phyloP scores from a whole-genome alignment of 345 rosid species.

The Citrus inodora region DNA sequence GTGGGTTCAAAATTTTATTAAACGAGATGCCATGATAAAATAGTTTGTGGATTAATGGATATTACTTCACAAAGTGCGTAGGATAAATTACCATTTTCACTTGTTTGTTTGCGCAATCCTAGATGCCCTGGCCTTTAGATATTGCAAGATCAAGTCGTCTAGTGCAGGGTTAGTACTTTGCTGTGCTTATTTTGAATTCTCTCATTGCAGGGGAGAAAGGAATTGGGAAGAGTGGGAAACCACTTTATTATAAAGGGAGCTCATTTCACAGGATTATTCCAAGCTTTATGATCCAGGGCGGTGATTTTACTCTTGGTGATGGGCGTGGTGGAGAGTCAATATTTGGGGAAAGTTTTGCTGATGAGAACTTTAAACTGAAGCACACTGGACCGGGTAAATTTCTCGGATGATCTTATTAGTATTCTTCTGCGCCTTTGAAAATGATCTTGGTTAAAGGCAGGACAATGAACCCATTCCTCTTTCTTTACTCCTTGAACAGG shows the following conservation, averaged over 20 bases:
- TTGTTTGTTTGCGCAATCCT: neutral
- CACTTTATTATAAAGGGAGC: slow-evolving; percentile 79
- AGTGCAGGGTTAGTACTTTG: neutral
- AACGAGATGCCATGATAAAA: neutral
- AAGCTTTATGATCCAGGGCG: slow-evolving; percentile 94
- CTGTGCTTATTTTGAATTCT: slow-evolving; percentile 3
- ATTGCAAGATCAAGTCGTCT: neutral
- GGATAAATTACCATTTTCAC: neutral
- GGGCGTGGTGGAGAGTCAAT: slow-evolving; percentile 97
- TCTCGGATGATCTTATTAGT: neutral
- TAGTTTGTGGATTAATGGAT: neutral
- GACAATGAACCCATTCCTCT: neutral
- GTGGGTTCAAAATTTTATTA: neutral
- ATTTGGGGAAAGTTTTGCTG: slow-evolving; percentile 76
- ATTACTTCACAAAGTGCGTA: neutral
- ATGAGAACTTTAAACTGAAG: slow-evolving; percentile 90
- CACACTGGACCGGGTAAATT: slow-evolving; percentile 74
- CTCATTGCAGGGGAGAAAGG: slow-evolving; percentile 77
- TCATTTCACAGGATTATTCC: slow-evolving; percentile 89
- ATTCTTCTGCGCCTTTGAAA: neutral
- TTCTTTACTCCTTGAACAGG: slow-evolving; percentile 32
- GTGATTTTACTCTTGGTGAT: slow-evolving; percentile 89
- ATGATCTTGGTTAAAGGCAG: neutral
- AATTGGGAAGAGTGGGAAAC: slow-evolving; percentile 73
- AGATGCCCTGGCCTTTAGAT: neutral